Base-by-base conservation (phyloP, 176 grass and related monocot genomes). In the Canna indica region DNA sequence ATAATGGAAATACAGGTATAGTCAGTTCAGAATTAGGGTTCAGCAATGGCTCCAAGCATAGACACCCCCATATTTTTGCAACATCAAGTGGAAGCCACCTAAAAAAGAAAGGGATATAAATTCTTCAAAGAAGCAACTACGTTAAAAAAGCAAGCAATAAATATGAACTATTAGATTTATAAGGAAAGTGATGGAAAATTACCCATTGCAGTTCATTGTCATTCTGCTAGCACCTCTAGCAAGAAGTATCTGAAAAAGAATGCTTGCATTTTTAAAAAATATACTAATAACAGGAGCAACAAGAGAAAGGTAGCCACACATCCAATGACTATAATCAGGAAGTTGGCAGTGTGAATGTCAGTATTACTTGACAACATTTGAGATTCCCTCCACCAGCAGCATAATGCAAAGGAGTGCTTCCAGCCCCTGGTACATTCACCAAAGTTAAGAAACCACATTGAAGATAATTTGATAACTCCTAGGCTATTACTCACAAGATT, bases 201-300 rank as follows among this genome's bases (percentile, higher is more conserved):
- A 97, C 93, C 93, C 88, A 72, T 90, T 97, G 75, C 93, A 97
- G 72, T 97, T 97, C 42, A 92, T 83, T 48, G 88, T 85, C 86
- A 90, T 66, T 75, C 75, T 97, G 71, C 88, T 97, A 77, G 86
- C 86, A 74, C 93, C 93, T 81, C 79, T 93, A 29, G 89, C 83
- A 77, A 99, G 73, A 77, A 99, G 84, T 72, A 99, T 67, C 94
- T 99, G 78, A 28, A 48, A 70, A n/a, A n/a, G 35, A 41, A 67
- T 33, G 59, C n/a, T 39, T 59, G 82, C 35, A 28, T 53, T 44
- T 9, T 63, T 18, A 69, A 79, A 71, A 79, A 71, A 8, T 36
- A 75, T 50, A 15, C 25, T 30, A 30, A 53, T 54, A 5, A 82
- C 34, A 16, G 17, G 5, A 60, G 39, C n/a, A n/a, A n/a, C n/a